phyloP scores from a whole-genome alignment of 768 basidiomycete species.

The Suillus subalutaceus region DNA sequence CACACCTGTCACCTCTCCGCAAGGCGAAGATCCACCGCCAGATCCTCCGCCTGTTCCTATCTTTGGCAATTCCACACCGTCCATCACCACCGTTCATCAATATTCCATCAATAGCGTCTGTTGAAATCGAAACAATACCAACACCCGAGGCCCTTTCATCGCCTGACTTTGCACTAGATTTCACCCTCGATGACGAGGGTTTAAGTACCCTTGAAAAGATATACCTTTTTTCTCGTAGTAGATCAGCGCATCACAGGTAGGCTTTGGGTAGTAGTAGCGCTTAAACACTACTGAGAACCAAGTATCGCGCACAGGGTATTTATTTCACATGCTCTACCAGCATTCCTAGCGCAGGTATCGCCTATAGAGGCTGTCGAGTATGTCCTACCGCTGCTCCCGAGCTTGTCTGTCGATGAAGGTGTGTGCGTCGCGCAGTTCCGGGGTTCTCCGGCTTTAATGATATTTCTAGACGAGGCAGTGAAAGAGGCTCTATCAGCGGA shows the following conservation, averaged over 20 bases:
- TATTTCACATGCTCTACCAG: constrained; percentile 83
- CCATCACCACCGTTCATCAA: constrained; percentile 29
- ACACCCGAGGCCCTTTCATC: constrained; percentile 28
- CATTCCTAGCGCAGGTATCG: constrained; percentile 73
- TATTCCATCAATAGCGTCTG: constrained; percentile 25
- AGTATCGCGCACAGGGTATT: constrained; percentile 53
- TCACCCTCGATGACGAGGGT: constrained; percentile 73
- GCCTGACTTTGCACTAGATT: constrained; percentile 38
- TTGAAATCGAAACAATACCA: constrained; percentile 31
- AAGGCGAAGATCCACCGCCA: constrained; percentile 39
- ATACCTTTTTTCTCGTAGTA: constrained; percentile 85
- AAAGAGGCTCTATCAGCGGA: constrained; percentile 86
- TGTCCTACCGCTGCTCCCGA: constrained; percentile 86
- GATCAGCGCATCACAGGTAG: constrained; percentile 60
- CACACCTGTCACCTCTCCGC: constrained; percentile 44
- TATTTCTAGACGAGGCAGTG: constrained; percentile 72
- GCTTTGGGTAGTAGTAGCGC: constrained; percentile 28
- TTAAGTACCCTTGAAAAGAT: constrained; percentile 88
- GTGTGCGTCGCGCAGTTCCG: constrained; percentile 24
- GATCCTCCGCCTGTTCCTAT: constrained; percentile 23
- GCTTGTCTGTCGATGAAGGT: constrained; percentile 88
- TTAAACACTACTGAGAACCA: background rate
- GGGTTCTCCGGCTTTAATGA: constrained; percentile 11
- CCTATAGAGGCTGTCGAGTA: constrained; percentile 92
- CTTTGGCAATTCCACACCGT: constrained; percentile 24